Conservation (phyloP, 257 asterid species). For the Scutellaria baicalensis region DNA sequence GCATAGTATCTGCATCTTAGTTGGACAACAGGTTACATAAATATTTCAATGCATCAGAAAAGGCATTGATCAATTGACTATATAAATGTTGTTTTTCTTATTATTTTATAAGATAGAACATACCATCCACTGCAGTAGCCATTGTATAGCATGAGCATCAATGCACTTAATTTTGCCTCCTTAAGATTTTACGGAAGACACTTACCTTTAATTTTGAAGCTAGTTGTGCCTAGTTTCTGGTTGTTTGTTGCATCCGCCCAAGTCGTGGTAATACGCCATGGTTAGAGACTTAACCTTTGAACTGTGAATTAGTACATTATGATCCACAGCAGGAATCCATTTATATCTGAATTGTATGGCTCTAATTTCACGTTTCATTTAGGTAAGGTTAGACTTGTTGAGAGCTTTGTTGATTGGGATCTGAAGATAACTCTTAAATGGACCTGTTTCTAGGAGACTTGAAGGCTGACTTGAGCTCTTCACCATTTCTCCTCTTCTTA, state of each 20-base stretch:
- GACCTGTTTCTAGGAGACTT: background rate
- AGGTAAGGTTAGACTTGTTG: background rate
- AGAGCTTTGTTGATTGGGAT: background rate
- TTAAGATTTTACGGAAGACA: background rate
- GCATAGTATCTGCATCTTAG: background rate
- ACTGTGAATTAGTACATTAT: background rate
- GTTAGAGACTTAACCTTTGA: background rate
- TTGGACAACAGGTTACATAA: background rate
- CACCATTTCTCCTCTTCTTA: background rate
- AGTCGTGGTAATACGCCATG: background rate
- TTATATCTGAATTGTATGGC: background rate
- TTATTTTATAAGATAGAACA: background rate
- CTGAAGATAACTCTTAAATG: background rate
- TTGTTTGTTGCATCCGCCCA: background rate
- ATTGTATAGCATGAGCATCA: background rate
- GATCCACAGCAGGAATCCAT: background rate
- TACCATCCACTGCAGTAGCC: background rate
- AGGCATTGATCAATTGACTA: background rate
- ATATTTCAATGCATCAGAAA: background rate
- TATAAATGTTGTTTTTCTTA: background rate
- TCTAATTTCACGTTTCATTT: background rate
- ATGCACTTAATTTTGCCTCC: background rate
- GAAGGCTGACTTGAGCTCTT: background rate
- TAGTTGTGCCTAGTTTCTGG: background rate
- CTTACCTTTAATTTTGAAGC: background rate